A percentile compares a stretch with the other conserved stretches of the same genome.
These are phyloP conservation scores for Talaromyces islandicus DNA, from an alignment of 2,329 filamentous ascomycete genomes.

Conservation along the genomic window DNA sequence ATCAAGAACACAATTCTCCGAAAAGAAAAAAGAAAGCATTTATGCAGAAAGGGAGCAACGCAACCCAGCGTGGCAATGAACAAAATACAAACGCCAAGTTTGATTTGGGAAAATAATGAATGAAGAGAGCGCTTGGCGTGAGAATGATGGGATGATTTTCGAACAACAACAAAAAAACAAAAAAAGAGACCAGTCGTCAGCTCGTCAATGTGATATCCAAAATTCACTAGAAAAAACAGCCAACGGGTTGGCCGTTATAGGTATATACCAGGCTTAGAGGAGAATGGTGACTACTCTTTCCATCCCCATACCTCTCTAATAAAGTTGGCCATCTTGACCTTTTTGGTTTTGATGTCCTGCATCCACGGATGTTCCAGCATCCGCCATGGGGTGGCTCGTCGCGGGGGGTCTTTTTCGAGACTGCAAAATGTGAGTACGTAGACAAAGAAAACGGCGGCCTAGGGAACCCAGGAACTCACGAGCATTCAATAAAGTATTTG, in stretches of 20 bases:
- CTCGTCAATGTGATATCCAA: background rate
- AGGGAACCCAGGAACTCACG: conserved; percentile 55
- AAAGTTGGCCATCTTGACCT: conserved; percentile 96
- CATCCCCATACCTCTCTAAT: conserved; percentile 95
- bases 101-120: background rate
- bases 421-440: conserved; percentile 41
- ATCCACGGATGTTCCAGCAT: conserved; percentile 99
- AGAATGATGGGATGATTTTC: background rate
- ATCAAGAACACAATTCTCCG: background rate
- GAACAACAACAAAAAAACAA: background rate
- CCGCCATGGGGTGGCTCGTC: conserved; percentile 90
- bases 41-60: too few species aligned
- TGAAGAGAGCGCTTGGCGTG: background rate
- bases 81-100: background rate
- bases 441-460: background rate
- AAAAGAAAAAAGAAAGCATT: background rate
- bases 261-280: background rate
- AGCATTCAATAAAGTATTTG: conserved; percentile 99
- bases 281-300: conserved; percentile 57
- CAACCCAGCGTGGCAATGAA: too few species aligned
- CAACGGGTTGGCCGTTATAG: background rate
- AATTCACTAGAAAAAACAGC: background rate
- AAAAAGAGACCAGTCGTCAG: background rate
- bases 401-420: conserved; percentile 83
- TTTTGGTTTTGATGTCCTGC: conserved; percentile 89